Conservation (phyloP, 148 eudicot species). For the Gaultheria prostrata region DNA sequence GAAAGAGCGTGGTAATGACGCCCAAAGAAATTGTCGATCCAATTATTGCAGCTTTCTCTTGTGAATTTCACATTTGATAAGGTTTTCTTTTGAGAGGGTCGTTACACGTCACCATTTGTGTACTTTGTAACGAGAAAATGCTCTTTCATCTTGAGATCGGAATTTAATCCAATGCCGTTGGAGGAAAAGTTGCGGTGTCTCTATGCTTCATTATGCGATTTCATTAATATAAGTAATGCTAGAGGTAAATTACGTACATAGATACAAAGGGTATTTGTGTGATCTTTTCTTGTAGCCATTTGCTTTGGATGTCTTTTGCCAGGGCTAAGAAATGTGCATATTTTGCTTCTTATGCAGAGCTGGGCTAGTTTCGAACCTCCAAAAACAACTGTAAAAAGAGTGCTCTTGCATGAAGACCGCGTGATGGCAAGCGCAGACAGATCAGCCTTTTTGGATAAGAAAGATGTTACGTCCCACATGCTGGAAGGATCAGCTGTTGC, state of each 20-base stretch:
- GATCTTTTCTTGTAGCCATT: constrained; percentile 14
- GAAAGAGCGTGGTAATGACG: not conserved
- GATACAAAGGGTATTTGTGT: not conserved
- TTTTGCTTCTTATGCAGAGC: constrained; percentile 44
- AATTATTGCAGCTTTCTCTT: not conserved
- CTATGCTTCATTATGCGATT: not conserved
- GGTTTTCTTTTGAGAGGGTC: not conserved
- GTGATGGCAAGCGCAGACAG: constrained; percentile 26
- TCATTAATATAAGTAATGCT: not conserved
- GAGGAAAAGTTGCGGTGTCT: not conserved
- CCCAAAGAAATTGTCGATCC: not conserved
- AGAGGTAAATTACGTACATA: not conserved
- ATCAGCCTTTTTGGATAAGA: constrained; percentile 41
- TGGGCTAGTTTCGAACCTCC: constrained; percentile 80
- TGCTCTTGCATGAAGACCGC: constrained; percentile 34
- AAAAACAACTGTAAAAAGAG: constrained; percentile 78
- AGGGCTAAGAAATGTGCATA: not conserved
- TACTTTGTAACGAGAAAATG: not conserved
- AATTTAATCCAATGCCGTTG: not conserved
- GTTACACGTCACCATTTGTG: not conserved
- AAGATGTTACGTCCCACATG: constrained; percentile 28
- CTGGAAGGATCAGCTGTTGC: constrained; percentile 35
- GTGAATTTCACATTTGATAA: not conserved
- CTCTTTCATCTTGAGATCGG: constrained; percentile 2
- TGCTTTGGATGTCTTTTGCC: constrained; percentile 14